Evolutionary conservation across 768 basidiomycete species (phyloP).

Genomic region (Macrolepiota albuminosa): DNA sequence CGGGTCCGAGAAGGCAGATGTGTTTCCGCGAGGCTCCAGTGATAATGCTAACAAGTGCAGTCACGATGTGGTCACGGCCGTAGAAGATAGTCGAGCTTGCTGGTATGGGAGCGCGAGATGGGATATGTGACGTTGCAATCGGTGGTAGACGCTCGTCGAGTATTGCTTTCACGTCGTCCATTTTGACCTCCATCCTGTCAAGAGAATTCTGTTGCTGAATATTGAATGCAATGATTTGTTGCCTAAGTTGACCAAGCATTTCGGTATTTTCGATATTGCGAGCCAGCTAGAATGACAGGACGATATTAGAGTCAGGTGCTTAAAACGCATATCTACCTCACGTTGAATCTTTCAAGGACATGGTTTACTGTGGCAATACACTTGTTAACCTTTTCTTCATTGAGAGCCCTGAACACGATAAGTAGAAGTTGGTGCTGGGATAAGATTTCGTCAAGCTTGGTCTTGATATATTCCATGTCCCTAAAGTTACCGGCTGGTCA

Average conservation of each 20-base stretch:
- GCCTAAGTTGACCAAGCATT: neutral
- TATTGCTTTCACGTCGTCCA: conserved; percentile 6
- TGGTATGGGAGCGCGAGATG: conserved; percentile 2
- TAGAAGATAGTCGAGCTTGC: conserved; percentile 16
- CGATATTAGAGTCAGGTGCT: neutral
- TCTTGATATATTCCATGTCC: conserved; percentile 1
- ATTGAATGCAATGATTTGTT: conserved; percentile 2
- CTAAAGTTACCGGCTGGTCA: neutral
- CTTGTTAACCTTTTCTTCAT: conserved; percentile 9
- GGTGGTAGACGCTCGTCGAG: neutral
- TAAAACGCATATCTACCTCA: neutral
- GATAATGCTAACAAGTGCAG: conserved; percentile 12
- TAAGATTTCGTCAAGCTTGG: conserved; percentile 3
- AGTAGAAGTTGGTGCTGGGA: neutral
- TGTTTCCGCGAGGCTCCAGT: conserved; percentile 7
- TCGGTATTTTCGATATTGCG: neutral
- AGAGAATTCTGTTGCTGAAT: neutral
- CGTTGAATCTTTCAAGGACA: conserved; percentile 6
- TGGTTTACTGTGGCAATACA: conserved; percentile 2
- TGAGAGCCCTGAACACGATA: neutral
- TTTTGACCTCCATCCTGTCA: neutral
- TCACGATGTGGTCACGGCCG: conserved; percentile 17
- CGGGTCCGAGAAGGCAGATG: conserved; percentile 23
- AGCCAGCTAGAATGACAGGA: neutral
- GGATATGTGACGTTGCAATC: neutral